Evolutionary conservation across 139 green algal genomes (phyloP).

Genomic region (Tetradesmus lagerheimii): DNA sequence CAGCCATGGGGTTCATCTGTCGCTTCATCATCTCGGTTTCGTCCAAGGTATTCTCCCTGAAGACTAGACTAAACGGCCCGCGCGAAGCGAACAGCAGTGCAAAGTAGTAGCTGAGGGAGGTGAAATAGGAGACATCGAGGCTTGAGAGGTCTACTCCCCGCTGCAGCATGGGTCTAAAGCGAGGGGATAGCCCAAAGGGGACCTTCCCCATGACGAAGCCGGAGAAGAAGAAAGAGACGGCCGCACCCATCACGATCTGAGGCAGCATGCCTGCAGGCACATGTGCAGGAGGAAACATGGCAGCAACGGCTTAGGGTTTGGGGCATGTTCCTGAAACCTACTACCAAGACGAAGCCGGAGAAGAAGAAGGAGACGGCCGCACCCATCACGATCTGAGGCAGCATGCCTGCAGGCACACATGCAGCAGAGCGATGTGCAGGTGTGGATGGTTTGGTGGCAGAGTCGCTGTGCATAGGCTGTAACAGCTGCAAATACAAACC

Average conservation of each 20-base stretch:
- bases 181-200: conserved; percentile 87
- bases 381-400: conserved; percentile 82
- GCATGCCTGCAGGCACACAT: conserved; percentile 11
- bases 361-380: conserved; percentile 87
- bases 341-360: conserved; percentile 92
- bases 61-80: conserved; percentile 87
- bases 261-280: conserved; percentile 12
- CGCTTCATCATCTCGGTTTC: conserved; percentile 85
- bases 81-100: conserved; percentile 89
- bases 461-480: no score
- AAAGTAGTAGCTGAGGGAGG: conserved; percentile 93
- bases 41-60: conserved; percentile 88
- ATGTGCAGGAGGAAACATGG: no score
- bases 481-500: no score
- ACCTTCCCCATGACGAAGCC: conserved; percentile 95
- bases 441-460: no score
- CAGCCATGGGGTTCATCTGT: conserved; percentile 81
- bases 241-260: conserved; percentile 86
- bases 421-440: no score
- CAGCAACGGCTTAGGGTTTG: no score
- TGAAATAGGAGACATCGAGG: conserved; percentile 95
- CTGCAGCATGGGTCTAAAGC: conserved; percentile 94
- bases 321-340: no score
- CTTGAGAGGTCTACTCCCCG: conserved; percentile 89
- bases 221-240: conserved; percentile 85